Evolutionary conservation across 2,329 filamentous ascomycete genomes (phyloP), one percentile per base, ranked within the genome.

Genomic region (Didymella pomorum): DNA sequence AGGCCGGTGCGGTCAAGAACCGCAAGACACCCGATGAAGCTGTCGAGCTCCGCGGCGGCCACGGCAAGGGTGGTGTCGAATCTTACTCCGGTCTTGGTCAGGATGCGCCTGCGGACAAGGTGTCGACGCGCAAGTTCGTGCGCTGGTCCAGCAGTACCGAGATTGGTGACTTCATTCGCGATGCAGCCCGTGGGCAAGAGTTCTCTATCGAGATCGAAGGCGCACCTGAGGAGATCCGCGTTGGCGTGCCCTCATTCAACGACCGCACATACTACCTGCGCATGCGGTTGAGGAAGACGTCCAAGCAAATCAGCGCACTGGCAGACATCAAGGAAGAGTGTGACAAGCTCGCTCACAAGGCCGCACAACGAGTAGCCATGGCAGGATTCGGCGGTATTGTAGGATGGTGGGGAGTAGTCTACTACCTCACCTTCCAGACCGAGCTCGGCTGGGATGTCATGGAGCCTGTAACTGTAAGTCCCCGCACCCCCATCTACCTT

Each of bases 261-360:
- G 93, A 97, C 73, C 84, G 93, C n/a, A 97, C 93, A 0, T 89
- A 94, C 76, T 97, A 94, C 76, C 84, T 96, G 71, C 87, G 93
- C 9, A 86, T 91, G 75, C 83, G 90, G 8, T 79, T 97, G 50
- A 83, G 91, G 43, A 91, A 89, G 61, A 87, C 90, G 70, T 88
- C 89, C 3, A 82, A 80, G 45, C 82, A 87, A 56, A 89, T 97
- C 50, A 86, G 89, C 21, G 75, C 82, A 20, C 84, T 93, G 76
- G 86, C 90, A 4, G 85, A 85, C 49, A 80, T 96, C 70, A 97
- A 97, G 80, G 83, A 86, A 20, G 89, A 94, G 68, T 97, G 93
- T 76, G 93, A 97, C 74, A 71, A 82, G 26, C 76, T 93, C 16
- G 93, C 93, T 0, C 90, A 94, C 72, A 85, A 85, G 18, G 87